Conservation (phyloP, 2,329 filamentous ascomycete species). For the Aspergillus niger region DNA sequence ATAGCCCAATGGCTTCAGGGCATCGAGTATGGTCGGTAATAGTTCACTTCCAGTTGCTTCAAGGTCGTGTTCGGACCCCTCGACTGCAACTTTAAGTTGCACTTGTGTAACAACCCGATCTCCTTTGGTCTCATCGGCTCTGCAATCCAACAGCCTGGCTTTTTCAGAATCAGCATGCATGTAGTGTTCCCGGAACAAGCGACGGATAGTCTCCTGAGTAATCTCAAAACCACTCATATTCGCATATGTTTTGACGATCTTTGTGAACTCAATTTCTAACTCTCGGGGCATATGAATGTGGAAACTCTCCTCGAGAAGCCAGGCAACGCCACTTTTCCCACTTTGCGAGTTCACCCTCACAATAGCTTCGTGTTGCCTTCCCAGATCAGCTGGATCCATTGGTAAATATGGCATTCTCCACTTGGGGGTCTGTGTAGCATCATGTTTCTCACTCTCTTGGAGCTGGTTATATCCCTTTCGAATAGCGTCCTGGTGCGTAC, state of each 20-base stretch:
- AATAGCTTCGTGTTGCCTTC: constrained; percentile 87
- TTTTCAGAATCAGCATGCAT: neutral
- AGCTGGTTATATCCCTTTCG: constrained; percentile 69
- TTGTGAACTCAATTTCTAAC: neutral
- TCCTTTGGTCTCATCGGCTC: no score
- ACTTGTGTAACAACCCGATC: no score
- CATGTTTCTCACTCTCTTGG: constrained; percentile 4
- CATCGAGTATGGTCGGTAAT: no score
- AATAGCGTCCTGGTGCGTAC: constrained; percentile 89
- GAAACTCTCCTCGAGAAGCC: constrained; percentile 82
- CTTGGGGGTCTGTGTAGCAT: no score
- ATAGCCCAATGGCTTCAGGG: no score
- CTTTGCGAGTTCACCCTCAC: constrained; percentile 94
- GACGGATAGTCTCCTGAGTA: neutral
- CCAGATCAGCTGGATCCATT: constrained; percentile 84
- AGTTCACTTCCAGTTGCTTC: no score
- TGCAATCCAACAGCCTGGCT: no score
- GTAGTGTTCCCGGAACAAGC: neutral
- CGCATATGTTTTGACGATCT: neutral
- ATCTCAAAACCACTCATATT: neutral
- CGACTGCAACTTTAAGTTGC: no score
- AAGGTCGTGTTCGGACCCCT: no score
- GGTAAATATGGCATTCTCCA: constrained; percentile 90
- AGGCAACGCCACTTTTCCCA: constrained; percentile 87
- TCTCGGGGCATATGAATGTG: constrained; percentile 73